Percentiles rank a stretch among this genome's conserved stretches.
Conservation (phyloP, 2,329 filamentous ascomycete genomes). For the Pezizomycotina sp. region DNA sequence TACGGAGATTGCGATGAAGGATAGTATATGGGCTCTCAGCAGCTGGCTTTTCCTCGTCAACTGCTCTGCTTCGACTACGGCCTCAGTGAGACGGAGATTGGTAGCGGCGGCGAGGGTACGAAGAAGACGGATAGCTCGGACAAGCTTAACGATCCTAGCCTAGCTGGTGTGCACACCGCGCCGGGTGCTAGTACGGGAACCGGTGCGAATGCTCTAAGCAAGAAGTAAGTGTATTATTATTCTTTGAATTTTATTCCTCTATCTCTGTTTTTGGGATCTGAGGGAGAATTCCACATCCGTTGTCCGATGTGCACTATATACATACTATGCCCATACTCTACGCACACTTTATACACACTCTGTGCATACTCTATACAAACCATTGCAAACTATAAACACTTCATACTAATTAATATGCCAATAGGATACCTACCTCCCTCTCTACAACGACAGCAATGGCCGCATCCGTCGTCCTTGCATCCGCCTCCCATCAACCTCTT, state of each 20-base stretch:
- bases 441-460: slow-evolving; percentile 94
- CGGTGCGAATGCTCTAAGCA: too few species aligned
- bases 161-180: too few species aligned
- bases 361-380: slow-evolving; percentile 5
- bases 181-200: too few species aligned
- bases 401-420: not conserved
- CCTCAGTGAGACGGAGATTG: slow-evolving; percentile 11
- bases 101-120: too few species aligned
- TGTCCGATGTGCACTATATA: too few species aligned
- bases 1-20: slow-evolving; percentile 78
- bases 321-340: too few species aligned
- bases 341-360: too few species aligned
- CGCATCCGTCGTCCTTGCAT: slow-evolving; percentile 87
- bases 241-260: too few species aligned
- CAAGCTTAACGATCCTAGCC: slow-evolving; percentile 9
- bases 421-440: slow-evolving; percentile 44
- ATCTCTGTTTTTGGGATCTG: too few species aligned
- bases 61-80: slow-evolving; percentile 98
- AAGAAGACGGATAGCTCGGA: too few species aligned
- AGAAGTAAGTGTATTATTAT: too few species aligned
- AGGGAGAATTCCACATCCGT: too few species aligned
- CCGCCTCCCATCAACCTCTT: slow-evolving; percentile 73
- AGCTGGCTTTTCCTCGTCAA: slow-evolving; percentile 88
- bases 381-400: not conserved
- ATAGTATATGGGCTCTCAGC: slow-evolving; percentile 95